These are phyloP conservation scores for Pythium volutum DNA, from an alignment of 352 stramenopile species.

Conservation along the genomic window DNA sequence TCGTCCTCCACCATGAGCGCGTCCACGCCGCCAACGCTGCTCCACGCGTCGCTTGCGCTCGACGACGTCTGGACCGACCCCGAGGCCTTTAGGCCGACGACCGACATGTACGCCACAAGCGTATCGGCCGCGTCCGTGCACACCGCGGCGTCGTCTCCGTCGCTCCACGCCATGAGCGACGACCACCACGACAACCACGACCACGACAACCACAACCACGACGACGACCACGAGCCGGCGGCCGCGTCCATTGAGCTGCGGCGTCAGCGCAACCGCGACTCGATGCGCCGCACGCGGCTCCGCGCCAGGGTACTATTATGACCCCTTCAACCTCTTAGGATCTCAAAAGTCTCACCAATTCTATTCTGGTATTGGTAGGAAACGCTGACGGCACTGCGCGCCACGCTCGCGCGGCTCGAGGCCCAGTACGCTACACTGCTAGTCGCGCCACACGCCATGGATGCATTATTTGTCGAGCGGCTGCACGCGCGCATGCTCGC, in stretches of 20 bases:
- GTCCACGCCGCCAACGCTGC: background rate
- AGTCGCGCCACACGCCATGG: background rate
- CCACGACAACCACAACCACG: too few relatives aligned
- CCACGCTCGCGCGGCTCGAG: constrained; percentile 25
- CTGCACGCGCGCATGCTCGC: constrained; percentile 24
- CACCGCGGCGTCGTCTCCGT: background rate
- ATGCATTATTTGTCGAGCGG: constrained; percentile 12
- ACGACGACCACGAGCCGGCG: constrained; percentile 2
- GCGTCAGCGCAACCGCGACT: constrained; percentile 33
- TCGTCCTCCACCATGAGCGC: background rate
- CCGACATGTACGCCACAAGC: constrained; percentile 18
- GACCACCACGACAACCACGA: too few relatives aligned
- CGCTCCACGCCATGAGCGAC: constrained; percentile 4
- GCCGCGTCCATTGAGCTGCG: constrained; percentile 16
- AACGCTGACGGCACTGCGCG: constrained; percentile 24
- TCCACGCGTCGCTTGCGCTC: background rate
- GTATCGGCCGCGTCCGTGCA: background rate
- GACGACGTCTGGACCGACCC: background rate
- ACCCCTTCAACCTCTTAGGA: too few relatives aligned
- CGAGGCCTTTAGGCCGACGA: constrained; percentile 23
- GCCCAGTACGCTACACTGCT: constrained; percentile 21
- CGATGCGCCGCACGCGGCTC: constrained; percentile 31
- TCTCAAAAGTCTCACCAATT: too few relatives aligned
- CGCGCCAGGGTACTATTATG: constrained; percentile 30
- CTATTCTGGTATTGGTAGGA: constrained; percentile 11